Base-by-base conservation (phyloP, 805 yeast species). In the Kuraishia floccosa region DNA sequence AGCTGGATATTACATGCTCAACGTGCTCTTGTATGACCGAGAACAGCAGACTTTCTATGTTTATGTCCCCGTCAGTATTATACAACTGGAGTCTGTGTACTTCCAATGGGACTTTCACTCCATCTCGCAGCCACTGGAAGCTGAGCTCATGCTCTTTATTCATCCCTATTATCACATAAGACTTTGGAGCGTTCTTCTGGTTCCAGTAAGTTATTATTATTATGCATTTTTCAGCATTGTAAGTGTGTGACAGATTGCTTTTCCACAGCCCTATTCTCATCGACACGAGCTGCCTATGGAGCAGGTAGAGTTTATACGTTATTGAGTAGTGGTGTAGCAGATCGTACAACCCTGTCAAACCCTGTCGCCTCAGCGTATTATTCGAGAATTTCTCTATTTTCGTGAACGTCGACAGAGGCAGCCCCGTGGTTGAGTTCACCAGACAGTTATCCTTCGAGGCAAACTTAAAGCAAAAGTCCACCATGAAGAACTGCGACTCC, bases 391-490 rank as follows among this genome's bases (percentile, higher is more conserved):
- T 56, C 44, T 79, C 86, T 14, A 83, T 45, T 33, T 62, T 64
- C 10, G 49, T 50, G 31, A 53, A 51, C 4, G 62, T 52, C 4
- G 38, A 39, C 2, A 41, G 36, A 1, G 65, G 62, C 12, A 50
- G 40, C 10, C 49, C 38, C 5, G 50, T 42, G 2, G 42, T 35
- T 9, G 48, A 47, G 6, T 50, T 46, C 11, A 50, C 35, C 2
- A 56, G 38, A 19, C 43, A 34, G 25, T 49, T 49, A n/a, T 52
- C 51, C 24, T 55, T 56, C 17, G 65, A 58, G 7, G 68, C 63
- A 43, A 80, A 77, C 15, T 68, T 56, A 34, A 86, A 68, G 33
- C 72, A 65, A 52, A 86, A 79, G 48, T 83, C 89, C 14, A 89
- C 80, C 36, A 85, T 64, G 46, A 76, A 82, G 42, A 81, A 77